Evolutionary conservation across 78 protist species (phyloP).

Genomic region (Dictyostelium brefeldianum): DNA sequence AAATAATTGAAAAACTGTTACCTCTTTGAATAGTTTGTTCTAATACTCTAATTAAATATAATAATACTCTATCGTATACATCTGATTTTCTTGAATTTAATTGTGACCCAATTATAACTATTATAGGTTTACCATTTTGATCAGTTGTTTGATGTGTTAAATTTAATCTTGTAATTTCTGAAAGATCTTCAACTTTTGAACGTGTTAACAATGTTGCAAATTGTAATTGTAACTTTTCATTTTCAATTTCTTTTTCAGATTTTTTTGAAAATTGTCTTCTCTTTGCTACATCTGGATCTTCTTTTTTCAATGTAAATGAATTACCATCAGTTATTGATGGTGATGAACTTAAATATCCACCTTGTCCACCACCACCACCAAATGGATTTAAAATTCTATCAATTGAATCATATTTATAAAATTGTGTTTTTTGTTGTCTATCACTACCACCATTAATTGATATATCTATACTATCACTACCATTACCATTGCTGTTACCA

Average conservation of each 20-base stretch:
- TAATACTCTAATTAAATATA: constrained; percentile 12
- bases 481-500: not conserved
- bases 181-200: constrained; percentile 33
- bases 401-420: not conserved
- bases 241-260: constrained; percentile 18
- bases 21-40: constrained; percentile 9
- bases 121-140: not conserved
- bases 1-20: constrained; percentile 32
- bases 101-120: constrained; percentile 52
- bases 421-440: not conserved
- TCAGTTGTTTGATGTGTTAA: constrained; percentile 37
- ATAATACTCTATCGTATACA: not conserved
- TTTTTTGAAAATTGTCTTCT: constrained; percentile 12
- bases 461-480: not conserved
- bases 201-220: constrained; percentile 2
- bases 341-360: not conserved
- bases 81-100: constrained; percentile 20
- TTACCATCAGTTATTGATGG: not conserved
- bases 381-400: constrained; percentile 7
- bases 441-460: not conserved
- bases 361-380: not conserved
- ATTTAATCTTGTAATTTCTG: constrained; percentile 17
- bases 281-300: constrained; percentile 69
- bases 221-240: not conserved
- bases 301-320: constrained; percentile 19